Evolutionary conservation across 1,284 basidiomycete species (phyloP).

Genomic region (Sphaerobolus stellatus): DNA sequence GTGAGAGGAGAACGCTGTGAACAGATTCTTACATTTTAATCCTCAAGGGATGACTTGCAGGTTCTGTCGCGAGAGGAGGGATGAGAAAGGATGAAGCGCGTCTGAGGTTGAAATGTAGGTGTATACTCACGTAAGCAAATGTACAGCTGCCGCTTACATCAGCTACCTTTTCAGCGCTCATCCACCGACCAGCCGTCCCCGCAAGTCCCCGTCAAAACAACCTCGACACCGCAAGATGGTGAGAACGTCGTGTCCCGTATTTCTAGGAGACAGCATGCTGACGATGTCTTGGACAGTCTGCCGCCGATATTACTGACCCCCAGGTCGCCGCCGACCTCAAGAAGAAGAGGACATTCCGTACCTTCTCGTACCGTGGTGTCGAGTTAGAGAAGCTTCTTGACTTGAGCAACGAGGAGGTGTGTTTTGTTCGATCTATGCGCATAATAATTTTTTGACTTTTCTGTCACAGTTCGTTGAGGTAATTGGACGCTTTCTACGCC

Average conservation of each 20-base stretch:
- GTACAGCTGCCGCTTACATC: conserved; percentile 16
- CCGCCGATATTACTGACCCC: conserved; percentile 83
- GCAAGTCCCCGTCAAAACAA: neutral
- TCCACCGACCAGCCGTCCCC: conserved; percentile 4
- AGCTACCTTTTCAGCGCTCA: conserved; percentile 5
- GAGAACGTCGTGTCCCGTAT: conserved; percentile 8
- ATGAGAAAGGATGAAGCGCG: conserved; percentile 12
- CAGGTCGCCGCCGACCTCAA: conserved; percentile 90
- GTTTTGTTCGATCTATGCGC: neutral
- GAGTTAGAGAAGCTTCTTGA: conserved; percentile 98
- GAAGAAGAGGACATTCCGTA: conserved; percentile 98
- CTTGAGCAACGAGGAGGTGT: conserved; percentile 89
- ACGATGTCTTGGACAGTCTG: conserved; percentile 40
- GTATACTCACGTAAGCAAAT: conserved; percentile 17
- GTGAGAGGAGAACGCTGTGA: neutral
- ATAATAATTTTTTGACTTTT: conserved; percentile 7
- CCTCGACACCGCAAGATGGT: neutral
- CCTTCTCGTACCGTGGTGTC: conserved; percentile 97
- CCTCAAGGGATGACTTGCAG: conserved; percentile 85
- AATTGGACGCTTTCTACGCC: conserved; percentile 28
- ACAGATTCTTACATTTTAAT: conserved; percentile 68
- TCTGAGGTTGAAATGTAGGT: conserved; percentile 9
- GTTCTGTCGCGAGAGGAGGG: conserved; percentile 69
- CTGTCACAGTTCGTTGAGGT: conserved; percentile 70
- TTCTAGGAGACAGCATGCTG: conserved; percentile 7